phyloP scores from a whole-genome alignment of 441 rosid species.

The Sinapis alba region DNA sequence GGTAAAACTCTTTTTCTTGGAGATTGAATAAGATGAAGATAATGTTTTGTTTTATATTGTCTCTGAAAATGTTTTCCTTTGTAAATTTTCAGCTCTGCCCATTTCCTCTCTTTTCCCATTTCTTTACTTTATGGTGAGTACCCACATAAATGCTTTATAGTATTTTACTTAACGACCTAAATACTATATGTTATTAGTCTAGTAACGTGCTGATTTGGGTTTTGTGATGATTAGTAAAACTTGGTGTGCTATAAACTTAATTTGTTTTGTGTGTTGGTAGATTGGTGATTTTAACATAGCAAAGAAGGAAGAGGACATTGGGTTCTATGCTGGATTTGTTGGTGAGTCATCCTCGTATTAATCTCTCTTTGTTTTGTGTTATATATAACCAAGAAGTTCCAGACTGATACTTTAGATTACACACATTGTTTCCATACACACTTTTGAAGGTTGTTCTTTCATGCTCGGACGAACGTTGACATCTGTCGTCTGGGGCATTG shows the following conservation, averaged over 20 bases:
- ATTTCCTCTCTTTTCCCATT: constrained; percentile 86
- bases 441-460: constrained; percentile 63
- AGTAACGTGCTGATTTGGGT: not conserved
- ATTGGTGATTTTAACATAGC: constrained; percentile 67
- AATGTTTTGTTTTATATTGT: not conserved
- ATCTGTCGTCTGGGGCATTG: constrained; percentile 78
- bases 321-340: constrained; percentile 79
- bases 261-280: constrained; percentile 41
- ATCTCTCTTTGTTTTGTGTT: not conserved
- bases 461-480: constrained; percentile 90
- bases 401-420: not conserved
- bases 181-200: not conserved
- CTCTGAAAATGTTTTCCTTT: not conserved
- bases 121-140: constrained; percentile 65
- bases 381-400: not conserved
- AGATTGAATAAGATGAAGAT: not conserved
- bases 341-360: constrained; percentile 50
- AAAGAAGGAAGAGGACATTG: constrained; percentile 70
- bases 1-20: constrained; percentile 37
- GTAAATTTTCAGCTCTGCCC: constrained; percentile 78
- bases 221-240: not conserved
- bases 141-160: not conserved
- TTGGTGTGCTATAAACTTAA: not conserved
- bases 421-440: not conserved
- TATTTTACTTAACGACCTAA: not conserved